Conservation (phyloP, 2,329 filamentous ascomycete species). For the Fusarium buxicola region DNA sequence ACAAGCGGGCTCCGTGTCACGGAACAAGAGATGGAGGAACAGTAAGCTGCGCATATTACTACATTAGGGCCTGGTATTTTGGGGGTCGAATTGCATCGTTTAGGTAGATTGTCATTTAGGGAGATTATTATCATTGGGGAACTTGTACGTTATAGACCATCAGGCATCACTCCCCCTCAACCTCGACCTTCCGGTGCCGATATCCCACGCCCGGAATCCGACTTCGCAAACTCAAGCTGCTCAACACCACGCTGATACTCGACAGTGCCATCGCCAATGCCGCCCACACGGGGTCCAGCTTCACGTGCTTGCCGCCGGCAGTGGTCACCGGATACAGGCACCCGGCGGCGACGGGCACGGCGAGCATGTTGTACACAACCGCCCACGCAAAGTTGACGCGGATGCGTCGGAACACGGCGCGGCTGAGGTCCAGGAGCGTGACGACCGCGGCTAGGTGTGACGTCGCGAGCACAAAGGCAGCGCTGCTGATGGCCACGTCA, state of each 20-base stretch:
- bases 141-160: background rate
- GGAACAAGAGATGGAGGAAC: background rate
- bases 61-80: background rate
- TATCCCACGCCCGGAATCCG: conserved; percentile 59
- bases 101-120: no score
- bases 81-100: background rate
- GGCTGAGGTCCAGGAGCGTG: conserved; percentile 77
- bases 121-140: no score
- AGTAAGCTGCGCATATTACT: background rate
- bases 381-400: conserved; percentile 91
- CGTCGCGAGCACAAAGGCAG: conserved; percentile 84
- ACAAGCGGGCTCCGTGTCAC: background rate
- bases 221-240: conserved; percentile 78
- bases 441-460: conserved; percentile 77
- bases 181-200: conserved; percentile 41
- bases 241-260: conserved; percentile 88
- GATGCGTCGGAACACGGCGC: conserved; percentile 79
- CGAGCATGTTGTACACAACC: conserved; percentile 81
- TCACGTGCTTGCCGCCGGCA: conserved; percentile 64
- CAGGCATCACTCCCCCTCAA: conserved; percentile 10
- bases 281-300: conserved; percentile 85
- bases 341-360: conserved; percentile 84
- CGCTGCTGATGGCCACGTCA: conserved; percentile 84
- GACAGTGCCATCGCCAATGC: conserved; percentile 92
- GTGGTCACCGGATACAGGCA: conserved; percentile 73